Evolutionary conservation across 2,329 filamentous ascomycete species (phyloP).

Genomic region (Penicillium sp.): DNA sequence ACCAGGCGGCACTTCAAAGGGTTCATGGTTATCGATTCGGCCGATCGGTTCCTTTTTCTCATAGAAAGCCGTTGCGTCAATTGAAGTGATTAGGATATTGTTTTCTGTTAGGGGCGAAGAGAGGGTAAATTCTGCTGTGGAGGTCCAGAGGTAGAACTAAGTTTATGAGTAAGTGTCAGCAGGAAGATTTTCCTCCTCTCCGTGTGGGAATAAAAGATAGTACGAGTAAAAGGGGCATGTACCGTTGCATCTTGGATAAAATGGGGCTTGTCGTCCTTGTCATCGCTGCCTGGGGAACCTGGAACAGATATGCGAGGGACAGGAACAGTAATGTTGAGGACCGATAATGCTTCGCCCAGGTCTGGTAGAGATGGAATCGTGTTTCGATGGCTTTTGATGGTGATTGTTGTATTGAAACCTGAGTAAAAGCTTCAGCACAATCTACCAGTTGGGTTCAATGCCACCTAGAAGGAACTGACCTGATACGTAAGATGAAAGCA

Average conservation of each 20-base stretch:
- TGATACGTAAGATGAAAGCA: constrained; percentile 84
- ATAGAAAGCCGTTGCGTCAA: constrained; percentile 84
- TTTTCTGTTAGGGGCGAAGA: constrained; percentile 72
- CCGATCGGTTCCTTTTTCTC: constrained; percentile 76
- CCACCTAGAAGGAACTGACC: constrained; percentile 43
- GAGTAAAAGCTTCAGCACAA: constrained; percentile 7
- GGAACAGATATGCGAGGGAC: constrained; percentile 66
- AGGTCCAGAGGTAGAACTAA: constrained; percentile 74
- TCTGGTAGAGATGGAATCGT: constrained; percentile 72
- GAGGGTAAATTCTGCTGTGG: constrained; percentile 79
- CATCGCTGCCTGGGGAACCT: constrained; percentile 43
- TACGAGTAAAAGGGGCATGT: constrained; percentile 29
- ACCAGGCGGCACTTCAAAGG: constrained; percentile 76
- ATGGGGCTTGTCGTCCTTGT: constrained; percentile 49
- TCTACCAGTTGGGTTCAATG: background rate
- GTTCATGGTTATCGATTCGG: constrained; percentile 68
- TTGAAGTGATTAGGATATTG: constrained; percentile 70
- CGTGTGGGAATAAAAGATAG: too few relatives aligned
- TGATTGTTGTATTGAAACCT: constrained; percentile 78
- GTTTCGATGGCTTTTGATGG: constrained; percentile 65
- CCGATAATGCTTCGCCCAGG: constrained; percentile 70
- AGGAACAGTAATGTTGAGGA: constrained; percentile 67
- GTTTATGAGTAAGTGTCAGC: constrained; percentile 14
- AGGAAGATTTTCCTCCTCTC: background rate
- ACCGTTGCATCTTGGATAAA: constrained; percentile 81